Evolutionary conservation across 495 filamentous ascomycete genomes (phyloP).

Genomic region (Penicillium fimorum): DNA sequence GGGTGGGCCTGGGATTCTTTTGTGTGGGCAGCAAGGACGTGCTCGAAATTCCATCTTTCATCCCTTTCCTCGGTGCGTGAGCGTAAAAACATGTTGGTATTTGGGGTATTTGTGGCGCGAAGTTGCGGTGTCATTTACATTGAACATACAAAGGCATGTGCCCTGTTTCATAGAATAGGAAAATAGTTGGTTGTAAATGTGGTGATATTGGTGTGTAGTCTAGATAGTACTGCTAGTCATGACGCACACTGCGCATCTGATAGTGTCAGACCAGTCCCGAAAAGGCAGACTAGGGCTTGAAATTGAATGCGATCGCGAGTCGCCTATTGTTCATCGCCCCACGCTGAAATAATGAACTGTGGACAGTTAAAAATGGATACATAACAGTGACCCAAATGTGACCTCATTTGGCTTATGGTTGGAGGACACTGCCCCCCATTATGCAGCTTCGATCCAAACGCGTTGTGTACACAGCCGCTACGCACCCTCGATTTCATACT

Average conservation of each 20-base stretch:
- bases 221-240: conserved; percentile 3
- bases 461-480: conserved; percentile 3
- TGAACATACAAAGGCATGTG: neutral
- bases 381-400: conserved; percentile 3
- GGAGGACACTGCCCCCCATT: conserved; percentile 2
- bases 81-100: conserved; percentile 14
- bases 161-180: neutral
- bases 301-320: conserved; percentile 5
- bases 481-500: neutral
- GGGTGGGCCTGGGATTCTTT: conserved; percentile 22
- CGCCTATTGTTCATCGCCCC: conserved; percentile 8
- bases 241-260: conserved; percentile 1
- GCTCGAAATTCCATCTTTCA: conserved; percentile 14
- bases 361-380: conserved; percentile 2
- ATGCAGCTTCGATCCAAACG: conserved; percentile 8
- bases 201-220: neutral
- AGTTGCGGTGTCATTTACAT: conserved; percentile 1
- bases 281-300: conserved; percentile 10
- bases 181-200: neutral
- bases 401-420: conserved; percentile 3
- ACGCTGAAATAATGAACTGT: conserved; percentile 5
- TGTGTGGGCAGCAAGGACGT: conserved; percentile 25
- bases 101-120: conserved; percentile 9
- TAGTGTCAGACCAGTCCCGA: conserved; percentile 4
- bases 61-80: conserved; percentile 33